Conservation (phyloP, 352 stramenopile species). For the Phytophthora sp. region DNA sequence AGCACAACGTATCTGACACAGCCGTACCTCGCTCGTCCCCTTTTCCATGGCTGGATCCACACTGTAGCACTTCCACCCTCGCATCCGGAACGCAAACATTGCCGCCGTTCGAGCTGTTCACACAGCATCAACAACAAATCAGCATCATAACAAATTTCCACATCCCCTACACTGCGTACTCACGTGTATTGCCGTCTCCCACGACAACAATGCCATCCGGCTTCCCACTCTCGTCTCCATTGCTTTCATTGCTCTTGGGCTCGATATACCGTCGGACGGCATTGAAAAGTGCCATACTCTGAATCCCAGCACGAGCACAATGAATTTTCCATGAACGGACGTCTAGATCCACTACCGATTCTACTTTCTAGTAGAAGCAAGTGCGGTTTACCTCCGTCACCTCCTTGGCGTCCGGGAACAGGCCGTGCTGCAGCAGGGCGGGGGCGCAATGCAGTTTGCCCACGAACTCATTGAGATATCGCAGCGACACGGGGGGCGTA, state of each 20-base stretch:
- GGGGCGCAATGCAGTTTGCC: conserved; percentile 78
- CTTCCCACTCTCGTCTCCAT: conserved; percentile 18
- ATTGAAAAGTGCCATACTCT: conserved; percentile 90
- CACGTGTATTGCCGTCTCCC: conserved; percentile 81
- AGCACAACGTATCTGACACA: background rate
- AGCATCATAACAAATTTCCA: conserved; percentile 4
- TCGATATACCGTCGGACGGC: conserved; percentile 72
- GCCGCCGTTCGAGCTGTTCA: conserved; percentile 69
- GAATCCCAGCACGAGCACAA: background rate
- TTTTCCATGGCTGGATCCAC: conserved; percentile 82
- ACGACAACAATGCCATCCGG: conserved; percentile 81
- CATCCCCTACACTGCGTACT: too few species aligned
- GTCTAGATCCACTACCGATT: background rate
- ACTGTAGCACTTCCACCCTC: conserved; percentile 79
- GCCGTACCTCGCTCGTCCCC: conserved; percentile 43
- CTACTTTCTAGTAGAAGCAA: background rate
- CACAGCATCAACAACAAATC: conserved; percentile 6
- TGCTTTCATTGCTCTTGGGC: conserved; percentile 25
- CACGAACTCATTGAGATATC: conserved; percentile 88
- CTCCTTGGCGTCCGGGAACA: conserved; percentile 87
- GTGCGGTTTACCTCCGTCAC: conserved; percentile 65
- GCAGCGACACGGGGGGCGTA: conserved; percentile 54
- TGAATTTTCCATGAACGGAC: background rate
- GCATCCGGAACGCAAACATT: conserved; percentile 77
- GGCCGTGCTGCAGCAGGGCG: conserved; percentile 65